phyloP scores from a whole-genome alignment of 805 yeast genomes.

The Jamesozyma lodderae region DNA sequence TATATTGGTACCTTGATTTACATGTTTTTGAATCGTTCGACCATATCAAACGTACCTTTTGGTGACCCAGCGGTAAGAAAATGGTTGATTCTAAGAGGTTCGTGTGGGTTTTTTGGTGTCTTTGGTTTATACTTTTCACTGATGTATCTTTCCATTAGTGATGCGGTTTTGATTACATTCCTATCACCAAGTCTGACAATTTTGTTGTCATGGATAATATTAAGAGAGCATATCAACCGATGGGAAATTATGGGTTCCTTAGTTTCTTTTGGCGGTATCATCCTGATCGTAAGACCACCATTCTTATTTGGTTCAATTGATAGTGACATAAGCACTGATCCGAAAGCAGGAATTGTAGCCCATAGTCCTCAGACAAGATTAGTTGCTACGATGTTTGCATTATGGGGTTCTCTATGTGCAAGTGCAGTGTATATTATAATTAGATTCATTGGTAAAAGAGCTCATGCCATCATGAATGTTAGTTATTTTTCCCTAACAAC shows the following conservation, averaged over 20 bases:
- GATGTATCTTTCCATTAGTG: constrained; percentile 65
- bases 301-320: constrained; percentile 49
- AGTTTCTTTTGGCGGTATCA: constrained; percentile 63
- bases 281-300: constrained; percentile 73
- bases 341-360: constrained; percentile 29
- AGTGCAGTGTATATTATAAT: constrained; percentile 61
- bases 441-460: constrained; percentile 64
- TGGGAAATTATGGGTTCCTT: constrained; percentile 63
- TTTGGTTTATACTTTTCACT: constrained; percentile 70
- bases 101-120: constrained; percentile 72
- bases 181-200: constrained; percentile 72
- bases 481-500: constrained; percentile 63
- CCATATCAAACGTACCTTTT: constrained; percentile 51
- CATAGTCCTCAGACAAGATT: constrained; percentile 46
- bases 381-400: constrained; percentile 54
- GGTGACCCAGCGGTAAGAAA: constrained; percentile 56
- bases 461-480: constrained; percentile 75
- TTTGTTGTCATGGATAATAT: constrained; percentile 54
- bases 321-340: constrained; percentile 5
- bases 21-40: constrained; percentile 37
- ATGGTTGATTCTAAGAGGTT: constrained; percentile 53
- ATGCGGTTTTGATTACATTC: constrained; percentile 73
- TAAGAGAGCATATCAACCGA: constrained; percentile 57
- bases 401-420: constrained; percentile 63
- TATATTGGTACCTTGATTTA: constrained; percentile 47